Conservation (phyloP, 352 stramenopile species). For the Globisporangium acanthophoron region DNA sequence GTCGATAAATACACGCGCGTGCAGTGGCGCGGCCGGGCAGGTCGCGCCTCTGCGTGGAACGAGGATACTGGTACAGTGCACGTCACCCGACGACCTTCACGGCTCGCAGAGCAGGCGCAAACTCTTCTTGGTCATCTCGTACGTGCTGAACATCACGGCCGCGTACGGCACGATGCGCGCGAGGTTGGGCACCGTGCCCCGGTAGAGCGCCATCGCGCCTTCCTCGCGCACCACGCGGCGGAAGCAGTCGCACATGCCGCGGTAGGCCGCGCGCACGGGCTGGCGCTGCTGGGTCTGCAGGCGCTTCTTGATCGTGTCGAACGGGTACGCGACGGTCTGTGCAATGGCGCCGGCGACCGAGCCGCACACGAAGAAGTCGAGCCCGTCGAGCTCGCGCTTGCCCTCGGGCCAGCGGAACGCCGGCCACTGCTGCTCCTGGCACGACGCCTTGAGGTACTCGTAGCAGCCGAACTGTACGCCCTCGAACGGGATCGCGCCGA, state of each 20-base stretch:
- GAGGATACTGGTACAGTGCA: slow-evolving; percentile 1
- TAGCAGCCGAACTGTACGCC: slow-evolving; percentile 84
- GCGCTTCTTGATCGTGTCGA: slow-evolving; percentile 82
- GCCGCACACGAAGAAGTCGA: slow-evolving; percentile 78
- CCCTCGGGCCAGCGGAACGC: slow-evolving; percentile 54
- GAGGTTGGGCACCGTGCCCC: slow-evolving; percentile 72
- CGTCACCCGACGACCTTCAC: background rate
- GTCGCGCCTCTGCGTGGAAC: background rate
- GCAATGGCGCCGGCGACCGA: slow-evolving; percentile 64
- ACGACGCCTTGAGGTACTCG: slow-evolving; percentile 67
- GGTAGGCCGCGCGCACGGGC: slow-evolving; percentile 29
- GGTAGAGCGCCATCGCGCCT: slow-evolving; percentile 62
- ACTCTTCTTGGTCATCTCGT: slow-evolving; percentile 72
- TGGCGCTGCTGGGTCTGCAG: slow-evolving; percentile 48
- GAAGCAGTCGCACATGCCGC: slow-evolving; percentile 76
- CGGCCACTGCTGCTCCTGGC: slow-evolving; percentile 41
- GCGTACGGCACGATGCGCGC: slow-evolving; percentile 75
- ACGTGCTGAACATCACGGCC: slow-evolving; percentile 82
- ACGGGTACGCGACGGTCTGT: slow-evolving; percentile 82
- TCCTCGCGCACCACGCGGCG: slow-evolving; percentile 64
- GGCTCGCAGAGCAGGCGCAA: slow-evolving; percentile 28
- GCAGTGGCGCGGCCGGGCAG: too few relatives aligned
- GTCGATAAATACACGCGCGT: background rate
- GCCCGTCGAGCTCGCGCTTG: slow-evolving; percentile 59
- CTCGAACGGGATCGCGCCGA: slow-evolving; percentile 75